Base-by-base conservation (phyloP, 306 rosid species). In the Quercus aquifolioides region DNA sequence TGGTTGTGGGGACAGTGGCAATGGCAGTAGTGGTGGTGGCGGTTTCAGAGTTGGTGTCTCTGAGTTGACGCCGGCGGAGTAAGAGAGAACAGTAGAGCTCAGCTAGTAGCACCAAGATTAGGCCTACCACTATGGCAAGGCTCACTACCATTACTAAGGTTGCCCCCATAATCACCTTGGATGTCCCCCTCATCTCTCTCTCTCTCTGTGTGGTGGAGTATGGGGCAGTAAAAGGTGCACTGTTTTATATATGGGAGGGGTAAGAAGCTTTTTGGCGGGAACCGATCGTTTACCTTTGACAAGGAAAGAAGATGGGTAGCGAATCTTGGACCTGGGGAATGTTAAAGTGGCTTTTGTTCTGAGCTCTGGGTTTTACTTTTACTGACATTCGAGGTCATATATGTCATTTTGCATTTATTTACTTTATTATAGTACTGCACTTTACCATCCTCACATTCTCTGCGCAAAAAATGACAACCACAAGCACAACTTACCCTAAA, bases 61-160 rank as follows among this genome's bases (percentile, higher is more conserved):
- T 90, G 72, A 63, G 89, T 75, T 82, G 87, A 79, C 97, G 98
- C 55, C 97, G 90, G 52, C 90, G 90, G 86, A 89, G 90, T 58
- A 95, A 83, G 78, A 95, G 96, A 75, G 99, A 93, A 46, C 99
- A 95, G 84, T 93, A 95, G 87, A 95, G 97, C 84, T 95, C 96
- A 11, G 92, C 96, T 0, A 95, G 88, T 35, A 95, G 90, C 7
- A 93, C 96, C 1, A 95, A 63, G 55, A 95, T 91, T 55, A 95
- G 93, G 51, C 89, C 96, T 6, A 95, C 82, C 21, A 95, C 96
- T 64, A 93, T 69, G 70, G 94, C 98, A 71, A 95, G 98, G 86
- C 78, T 86, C 25, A 90, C 90, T 76, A 93, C 92, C 96, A 91
- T 90, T 26, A 88, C 92, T 71, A 95, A 87, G 59, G 98, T 93